Base-by-base conservation (phyloP, 2,329 filamentous ascomycete species). In the Penicillium sp. region DNA sequence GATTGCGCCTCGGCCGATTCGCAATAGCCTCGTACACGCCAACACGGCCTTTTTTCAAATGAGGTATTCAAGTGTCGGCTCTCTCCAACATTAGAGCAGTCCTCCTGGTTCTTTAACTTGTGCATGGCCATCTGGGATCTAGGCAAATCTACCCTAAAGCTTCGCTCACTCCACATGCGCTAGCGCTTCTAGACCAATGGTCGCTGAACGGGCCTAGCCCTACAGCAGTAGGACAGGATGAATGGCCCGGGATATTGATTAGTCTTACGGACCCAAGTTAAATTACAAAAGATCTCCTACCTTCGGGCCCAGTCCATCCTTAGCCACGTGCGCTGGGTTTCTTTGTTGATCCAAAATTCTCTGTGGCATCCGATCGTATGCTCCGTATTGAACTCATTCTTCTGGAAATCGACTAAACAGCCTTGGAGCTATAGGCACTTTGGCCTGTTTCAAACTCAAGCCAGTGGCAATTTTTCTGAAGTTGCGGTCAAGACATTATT, bases 381-480 rank as follows among this genome's bases (percentile, higher is more conserved):
- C 32, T 35, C 32, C 32, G n/a, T 35, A 15, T 15, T 7, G 32
- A 18, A 18, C 15, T 18, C 15, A 5, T 35, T 35, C n/a, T 39
- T 39, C 37, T 39, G 10, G 18, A 39, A 39, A 39, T 12, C 10
- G 9, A 12, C 20, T 8, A 18, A 18, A 24, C 23, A 13, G 15
- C 15, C 15, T 18, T 18, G 15, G 15, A 24, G 20, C 37, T 25
- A 25, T 10, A 8, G 4, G 20, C 20, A 39, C 37, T 24, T 15
- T 15, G 1, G 5, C 32, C 32, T n/a, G n/a, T 33, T 35, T 35
- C 32, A 7, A 29, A 29, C 15, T 18, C 15, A 9, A 35, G 32
- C n/a, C 0, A 70, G 64, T n/a, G 53, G 50, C 45, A 44, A 51
- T 33, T 20, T 6, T 12, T 43, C 6, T 45, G 6, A 38, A 52